Evolutionary conservation across 2,329 filamentous ascomycete genomes (phyloP).

Genomic region (Calonectria pteridis): DNA sequence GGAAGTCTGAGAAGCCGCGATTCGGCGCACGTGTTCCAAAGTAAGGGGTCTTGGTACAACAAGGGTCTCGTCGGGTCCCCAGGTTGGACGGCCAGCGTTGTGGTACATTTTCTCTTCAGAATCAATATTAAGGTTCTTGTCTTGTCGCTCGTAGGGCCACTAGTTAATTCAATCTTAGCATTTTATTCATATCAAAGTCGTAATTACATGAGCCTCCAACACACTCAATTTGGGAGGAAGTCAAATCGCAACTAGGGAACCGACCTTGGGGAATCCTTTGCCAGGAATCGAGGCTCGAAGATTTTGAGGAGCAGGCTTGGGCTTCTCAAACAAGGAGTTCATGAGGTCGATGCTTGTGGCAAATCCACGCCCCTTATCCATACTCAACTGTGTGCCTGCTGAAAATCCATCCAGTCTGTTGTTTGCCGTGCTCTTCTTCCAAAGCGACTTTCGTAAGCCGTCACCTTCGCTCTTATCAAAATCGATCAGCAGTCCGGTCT

Average conservation of each 20-base stretch:
- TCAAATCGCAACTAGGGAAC: conserved; percentile 65
- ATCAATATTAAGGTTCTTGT: conserved; percentile 76
- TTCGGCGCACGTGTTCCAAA: conserved; percentile 55
- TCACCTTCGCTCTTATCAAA: conserved; percentile 59
- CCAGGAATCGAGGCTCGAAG: conserved; percentile 63
- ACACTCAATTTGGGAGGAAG: conserved; percentile 39
- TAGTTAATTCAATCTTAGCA: conserved; percentile 67
- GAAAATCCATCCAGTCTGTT: conserved; percentile 46
- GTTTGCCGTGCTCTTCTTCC: conserved; percentile 48
- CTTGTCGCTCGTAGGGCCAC: conserved; percentile 88
- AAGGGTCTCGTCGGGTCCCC: conserved; percentile 81
- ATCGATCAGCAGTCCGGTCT: conserved; percentile 41
- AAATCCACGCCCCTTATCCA: conserved; percentile 74
- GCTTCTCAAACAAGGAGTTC: conserved; percentile 90
- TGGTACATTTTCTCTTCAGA: conserved; percentile 77
- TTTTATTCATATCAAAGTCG: conserved; percentile 48
- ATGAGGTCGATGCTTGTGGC: conserved; percentile 94
- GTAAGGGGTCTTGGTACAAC: conserved; percentile 64
- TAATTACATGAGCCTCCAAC: conserved; percentile 51
- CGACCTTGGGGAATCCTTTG: conserved; percentile 89
- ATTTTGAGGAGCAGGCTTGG: conserved; percentile 69
- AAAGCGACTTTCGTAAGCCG: conserved; percentile 58
- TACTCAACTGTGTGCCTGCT: conserved; percentile 48
- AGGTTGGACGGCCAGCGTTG: conserved; percentile 80
- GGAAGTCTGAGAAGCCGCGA: conserved; percentile 35